A percentile compares a stretch with the other conserved stretches of the same genome.
phyloP scores from a whole-genome alignment of 2,329 filamentous ascomycete species.

The Clonostachys rosea region DNA sequence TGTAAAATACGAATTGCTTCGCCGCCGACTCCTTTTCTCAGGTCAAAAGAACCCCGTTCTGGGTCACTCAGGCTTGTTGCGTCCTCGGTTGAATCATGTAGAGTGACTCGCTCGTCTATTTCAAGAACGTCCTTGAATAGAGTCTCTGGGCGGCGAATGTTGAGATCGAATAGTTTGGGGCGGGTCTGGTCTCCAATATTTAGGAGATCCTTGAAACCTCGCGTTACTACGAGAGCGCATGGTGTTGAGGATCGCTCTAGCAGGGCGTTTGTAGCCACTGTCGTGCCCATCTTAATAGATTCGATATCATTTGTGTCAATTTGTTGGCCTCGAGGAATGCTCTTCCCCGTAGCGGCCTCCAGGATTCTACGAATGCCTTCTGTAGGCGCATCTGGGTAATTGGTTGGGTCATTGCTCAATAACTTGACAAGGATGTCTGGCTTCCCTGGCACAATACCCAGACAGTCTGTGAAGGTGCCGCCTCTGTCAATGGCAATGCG shows the following conservation, averaged over 20 bases:
- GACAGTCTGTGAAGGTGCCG: conserved; percentile 89
- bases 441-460: conserved; percentile 74
- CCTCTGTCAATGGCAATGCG: conserved; percentile 76
- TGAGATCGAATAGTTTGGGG: conserved; percentile 86
- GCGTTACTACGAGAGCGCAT: conserved; percentile 81
- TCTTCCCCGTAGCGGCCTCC: conserved; percentile 66
- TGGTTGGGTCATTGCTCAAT: conserved; percentile 84
- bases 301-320: conserved; percentile 81
- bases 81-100: conserved; percentile 90
- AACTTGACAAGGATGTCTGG: conserved; percentile 76
- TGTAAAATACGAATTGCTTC: conserved; percentile 65
- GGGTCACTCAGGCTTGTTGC: conserved; percentile 53
- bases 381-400: conserved; percentile 92
- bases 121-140: conserved; percentile 84
- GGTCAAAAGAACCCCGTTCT: conserved; percentile 36
- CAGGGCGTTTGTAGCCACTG: conserved; percentile 87
- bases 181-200: conserved; percentile 87
- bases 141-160: conserved; percentile 80
- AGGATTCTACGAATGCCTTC: conserved; percentile 87
- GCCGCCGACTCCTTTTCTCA: conserved; percentile 64
- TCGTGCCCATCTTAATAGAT: conserved; percentile 93
- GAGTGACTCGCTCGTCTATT: conserved; percentile 82
- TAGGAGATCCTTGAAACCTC: conserved; percentile 82
- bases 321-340: conserved; percentile 74
- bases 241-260: conserved; percentile 85